These are phyloP conservation scores for Sporisorium sorghi DNA, from an alignment of 1,284 basidiomycete species.

Conservation along the genomic window DNA sequence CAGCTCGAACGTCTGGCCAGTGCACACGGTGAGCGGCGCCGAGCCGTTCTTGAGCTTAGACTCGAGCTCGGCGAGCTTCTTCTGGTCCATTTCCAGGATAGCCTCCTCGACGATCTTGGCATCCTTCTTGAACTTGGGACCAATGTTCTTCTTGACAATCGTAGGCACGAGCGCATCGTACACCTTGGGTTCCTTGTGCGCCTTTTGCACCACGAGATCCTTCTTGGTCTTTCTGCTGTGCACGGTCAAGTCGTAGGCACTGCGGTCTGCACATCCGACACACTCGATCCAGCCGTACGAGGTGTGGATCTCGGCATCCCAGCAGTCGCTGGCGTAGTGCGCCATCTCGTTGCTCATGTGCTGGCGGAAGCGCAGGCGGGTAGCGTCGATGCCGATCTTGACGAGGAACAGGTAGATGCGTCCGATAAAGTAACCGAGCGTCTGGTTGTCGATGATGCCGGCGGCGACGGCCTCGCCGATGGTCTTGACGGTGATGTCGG, in stretches of 20 bases:
- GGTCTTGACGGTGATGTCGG: conserved; percentile 77
- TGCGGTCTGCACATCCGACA: conserved; percentile 98
- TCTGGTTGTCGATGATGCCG: conserved; percentile 93
- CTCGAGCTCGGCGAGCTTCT: conserved; percentile 78
- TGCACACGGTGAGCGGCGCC: conserved; percentile 66
- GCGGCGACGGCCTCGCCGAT: conserved; percentile 88
- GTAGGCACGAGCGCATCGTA: conserved; percentile 80
- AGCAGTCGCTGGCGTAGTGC: conserved; percentile 98
- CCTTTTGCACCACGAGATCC: conserved; percentile 83
- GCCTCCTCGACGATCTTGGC: conserved; percentile 79
- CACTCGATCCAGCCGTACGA: conserved; percentile 98
- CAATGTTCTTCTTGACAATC: conserved; percentile 89
- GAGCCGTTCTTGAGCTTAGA: conserved; percentile 79
- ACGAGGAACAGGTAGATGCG: conserved; percentile 90
- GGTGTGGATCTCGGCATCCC: conserved; percentile 98
- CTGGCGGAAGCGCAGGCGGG: conserved; percentile 89
- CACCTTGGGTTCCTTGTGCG: conserved; percentile 82
- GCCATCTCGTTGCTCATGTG: conserved; percentile 99
- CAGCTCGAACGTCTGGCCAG: conserved; percentile 77
- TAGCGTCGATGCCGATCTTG: conserved; percentile 91
- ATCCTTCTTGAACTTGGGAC: conserved; percentile 89
- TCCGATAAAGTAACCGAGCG: conserved; percentile 95
- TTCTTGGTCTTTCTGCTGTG: conserved; percentile 73
- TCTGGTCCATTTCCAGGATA: conserved; percentile 79
- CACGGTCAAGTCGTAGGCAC: conserved; percentile 87